A percentile compares a stretch with the other conserved stretches of the same genome.
These are phyloP conservation scores for Yamadazyma atmosphaerica DNA, from an alignment of 1,139 yeast genomes.

Conservation along the genomic window DNA sequence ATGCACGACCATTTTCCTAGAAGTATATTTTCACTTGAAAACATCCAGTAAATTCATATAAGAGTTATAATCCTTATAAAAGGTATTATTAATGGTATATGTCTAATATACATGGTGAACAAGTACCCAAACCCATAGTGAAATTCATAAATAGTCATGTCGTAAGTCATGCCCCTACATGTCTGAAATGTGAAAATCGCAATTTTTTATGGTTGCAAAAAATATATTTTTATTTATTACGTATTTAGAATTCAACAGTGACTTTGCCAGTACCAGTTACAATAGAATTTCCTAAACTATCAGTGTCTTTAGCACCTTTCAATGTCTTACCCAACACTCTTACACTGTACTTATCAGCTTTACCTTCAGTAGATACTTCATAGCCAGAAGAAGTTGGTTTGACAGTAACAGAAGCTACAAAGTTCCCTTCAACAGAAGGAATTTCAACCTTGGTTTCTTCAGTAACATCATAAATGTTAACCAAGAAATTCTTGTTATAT, in stretches of 20 bases:
- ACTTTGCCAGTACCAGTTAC: slow-evolving; percentile 5
- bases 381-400: slow-evolving; percentile 7
- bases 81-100: too few species aligned
- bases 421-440: slow-evolving; percentile 17
- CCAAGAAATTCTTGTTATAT: slow-evolving; percentile 17
- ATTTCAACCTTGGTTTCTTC: slow-evolving; percentile 13
- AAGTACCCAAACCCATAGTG: too few species aligned
- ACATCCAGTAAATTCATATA: too few species aligned
- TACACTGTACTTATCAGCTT: slow-evolving; percentile 6
- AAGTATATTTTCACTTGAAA: too few species aligned
- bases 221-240: neutral
- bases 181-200: neutral
- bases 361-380: slow-evolving; percentile 9
- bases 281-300: slow-evolving; percentile 12
- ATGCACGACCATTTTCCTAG: too few species aligned
- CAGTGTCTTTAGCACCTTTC: slow-evolving; percentile 2
- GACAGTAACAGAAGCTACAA: slow-evolving; percentile 9
- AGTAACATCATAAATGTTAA: slow-evolving; percentile 18
- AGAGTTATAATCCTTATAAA: too few species aligned
- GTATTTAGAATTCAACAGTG: neutral
- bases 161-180: neutral
- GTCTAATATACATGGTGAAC: too few species aligned
- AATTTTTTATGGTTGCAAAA: neutral
- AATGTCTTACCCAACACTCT: slow-evolving; percentile 13
- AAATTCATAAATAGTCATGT: too few species aligned